A percentile compares a stretch with the other conserved stretches of the same genome.
These are phyloP conservation scores for Marasmius oreades DNA, from an alignment of 1,284 basidiomycete genomes.

Conservation along the genomic window DNA sequence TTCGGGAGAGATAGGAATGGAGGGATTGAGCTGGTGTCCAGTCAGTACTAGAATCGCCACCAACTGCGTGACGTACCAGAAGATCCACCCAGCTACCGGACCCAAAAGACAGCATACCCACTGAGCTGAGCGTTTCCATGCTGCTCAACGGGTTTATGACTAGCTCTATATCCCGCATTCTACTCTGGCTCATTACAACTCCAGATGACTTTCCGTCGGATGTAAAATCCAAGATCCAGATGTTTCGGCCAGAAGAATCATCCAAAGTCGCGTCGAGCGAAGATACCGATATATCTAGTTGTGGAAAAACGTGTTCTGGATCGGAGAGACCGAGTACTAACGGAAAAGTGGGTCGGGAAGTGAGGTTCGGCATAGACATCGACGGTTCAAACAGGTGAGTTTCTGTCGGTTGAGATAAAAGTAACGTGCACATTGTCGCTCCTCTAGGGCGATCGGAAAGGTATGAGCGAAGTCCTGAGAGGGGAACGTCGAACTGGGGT, in stretches of 20 bases:
- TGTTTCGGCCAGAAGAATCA: conserved; percentile 30
- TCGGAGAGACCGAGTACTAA: conserved; percentile 38
- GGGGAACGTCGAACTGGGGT: conserved; percentile 51
- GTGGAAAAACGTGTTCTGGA: conserved; percentile 49
- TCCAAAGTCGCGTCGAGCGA: conserved; percentile 19
- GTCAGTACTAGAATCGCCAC: not conserved
- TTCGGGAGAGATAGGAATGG: conserved; percentile 41
- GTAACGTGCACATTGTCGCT: conserved; percentile 54
- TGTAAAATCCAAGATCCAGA: conserved; percentile 73
- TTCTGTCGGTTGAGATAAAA: conserved; percentile 39
- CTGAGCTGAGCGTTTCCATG: conserved; percentile 35
- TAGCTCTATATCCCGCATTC: conserved; percentile 65
- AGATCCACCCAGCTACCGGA: conserved; percentile 68
- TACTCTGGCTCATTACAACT: conserved; percentile 64
- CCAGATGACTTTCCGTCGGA: conserved; percentile 48
- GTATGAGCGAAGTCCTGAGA: conserved; percentile 41
- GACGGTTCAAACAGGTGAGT: conserved; percentile 36
- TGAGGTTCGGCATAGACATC: conserved; percentile 40
- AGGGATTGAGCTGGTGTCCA: conserved; percentile 41
- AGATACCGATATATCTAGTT: conserved; percentile 28
- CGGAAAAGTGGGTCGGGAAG: conserved; percentile 42
- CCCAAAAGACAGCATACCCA: conserved; percentile 50
- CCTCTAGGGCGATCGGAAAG: conserved; percentile 44
- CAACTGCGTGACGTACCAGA: conserved; percentile 40
- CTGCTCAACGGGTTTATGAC: conserved; percentile 55